A percentile compares a stretch with the other conserved stretches of the same genome.
These are phyloP conservation scores for Epicoccum nigrum DNA, from an alignment of 2,329 filamentous ascomycete species.

Conservation along the genomic window DNA sequence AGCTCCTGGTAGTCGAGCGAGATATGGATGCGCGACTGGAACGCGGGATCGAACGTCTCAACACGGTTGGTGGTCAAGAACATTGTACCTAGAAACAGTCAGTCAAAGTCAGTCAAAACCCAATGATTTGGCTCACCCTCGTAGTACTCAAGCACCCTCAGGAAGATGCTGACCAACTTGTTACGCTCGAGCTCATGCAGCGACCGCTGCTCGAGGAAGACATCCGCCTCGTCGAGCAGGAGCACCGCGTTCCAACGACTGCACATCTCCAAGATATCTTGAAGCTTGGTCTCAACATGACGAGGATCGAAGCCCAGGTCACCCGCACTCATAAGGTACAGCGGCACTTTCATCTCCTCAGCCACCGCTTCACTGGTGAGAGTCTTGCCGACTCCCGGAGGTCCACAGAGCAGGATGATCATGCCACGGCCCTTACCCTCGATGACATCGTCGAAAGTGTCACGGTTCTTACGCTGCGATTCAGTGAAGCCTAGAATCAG, in stretches of 20 bases:
- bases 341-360: constrained; percentile 78
- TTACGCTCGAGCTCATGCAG: constrained; percentile 44
- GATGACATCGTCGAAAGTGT: constrained; percentile 73
- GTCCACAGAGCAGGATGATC: constrained; percentile 79
- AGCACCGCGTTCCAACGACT: constrained; percentile 59
- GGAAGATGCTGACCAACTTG: constrained; percentile 48
- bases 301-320: constrained; percentile 56
- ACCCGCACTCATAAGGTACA: constrained; percentile 82
- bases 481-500: constrained; percentile 79
- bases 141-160: constrained; percentile 44
- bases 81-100: constrained; percentile 18
- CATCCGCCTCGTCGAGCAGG: constrained; percentile 65
- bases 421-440: constrained; percentile 83
- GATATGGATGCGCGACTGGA: constrained; percentile 43
- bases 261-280: constrained; percentile 56
- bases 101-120: too few relatives aligned
- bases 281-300: constrained; percentile 54
- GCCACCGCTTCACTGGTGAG: constrained; percentile 85
- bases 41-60: constrained; percentile 40
- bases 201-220: constrained; percentile 62
- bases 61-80: constrained; percentile 47
- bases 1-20: constrained; percentile 37
- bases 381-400: constrained; percentile 86
- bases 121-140: constrained; percentile 28
- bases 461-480: constrained; percentile 75